Conservation (phyloP, 257 asterid species). For the Plectranthus barbatus region DNA sequence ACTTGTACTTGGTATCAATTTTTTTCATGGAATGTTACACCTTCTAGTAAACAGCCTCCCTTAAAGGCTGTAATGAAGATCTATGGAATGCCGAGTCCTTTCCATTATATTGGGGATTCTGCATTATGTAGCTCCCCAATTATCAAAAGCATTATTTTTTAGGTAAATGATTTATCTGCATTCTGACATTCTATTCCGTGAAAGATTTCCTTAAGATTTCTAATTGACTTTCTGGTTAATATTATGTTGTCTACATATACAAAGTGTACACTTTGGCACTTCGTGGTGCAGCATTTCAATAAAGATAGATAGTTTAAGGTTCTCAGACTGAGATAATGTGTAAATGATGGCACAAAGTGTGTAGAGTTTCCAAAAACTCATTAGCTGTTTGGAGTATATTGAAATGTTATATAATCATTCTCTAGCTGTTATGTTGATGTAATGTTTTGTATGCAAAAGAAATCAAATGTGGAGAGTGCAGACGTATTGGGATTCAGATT, state of each 20-base stretch:
- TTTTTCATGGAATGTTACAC: not conserved
- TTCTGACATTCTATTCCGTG: not conserved
- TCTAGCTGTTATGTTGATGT: not conserved
- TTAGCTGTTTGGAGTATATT: not conserved
- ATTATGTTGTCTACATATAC: too few relatives aligned
- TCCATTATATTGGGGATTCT: not conserved
- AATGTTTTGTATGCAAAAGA: not conserved
- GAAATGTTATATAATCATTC: not conserved
- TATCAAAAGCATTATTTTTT: not conserved
- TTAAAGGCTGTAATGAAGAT: not conserved
- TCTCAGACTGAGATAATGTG: not conserved
- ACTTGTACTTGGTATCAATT: too few relatives aligned
- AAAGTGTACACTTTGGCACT: not conserved
- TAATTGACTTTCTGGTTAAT: not conserved
- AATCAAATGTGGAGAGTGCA: not conserved
- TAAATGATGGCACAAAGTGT: not conserved
- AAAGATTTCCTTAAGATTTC: not conserved
- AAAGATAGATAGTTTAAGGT: not conserved
- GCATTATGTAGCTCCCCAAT: not conserved
- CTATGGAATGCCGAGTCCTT: not conserved
- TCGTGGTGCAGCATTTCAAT: too few relatives aligned
- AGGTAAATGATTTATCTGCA: not conserved
- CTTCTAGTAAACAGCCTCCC: not conserved
- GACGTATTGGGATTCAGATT: too few relatives aligned
- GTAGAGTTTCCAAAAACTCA: not conserved